Percentiles rank a stretch among this genome's conserved stretches.
Evolutionary conservation across 192 early-diverging fungal genomes (phyloP).

Genomic region (Coemansia sp.): DNA sequence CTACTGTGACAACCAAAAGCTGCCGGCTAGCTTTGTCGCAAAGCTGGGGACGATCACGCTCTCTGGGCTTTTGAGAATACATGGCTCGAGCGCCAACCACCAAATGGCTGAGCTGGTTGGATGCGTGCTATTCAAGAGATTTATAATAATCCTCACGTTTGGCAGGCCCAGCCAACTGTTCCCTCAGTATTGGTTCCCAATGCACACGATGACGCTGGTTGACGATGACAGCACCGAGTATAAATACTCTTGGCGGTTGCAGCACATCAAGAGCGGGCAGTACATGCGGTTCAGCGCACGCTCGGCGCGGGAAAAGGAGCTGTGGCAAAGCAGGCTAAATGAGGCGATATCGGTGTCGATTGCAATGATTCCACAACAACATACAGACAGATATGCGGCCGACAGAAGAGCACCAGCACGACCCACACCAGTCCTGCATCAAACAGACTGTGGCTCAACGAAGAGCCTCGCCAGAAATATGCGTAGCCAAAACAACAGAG

Average conservation of each 20-base stretch:
- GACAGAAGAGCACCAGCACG: not conserved
- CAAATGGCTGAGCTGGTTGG: slow-evolving; percentile 33
- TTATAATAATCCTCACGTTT: slow-evolving; percentile 60
- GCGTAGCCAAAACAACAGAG: not conserved
- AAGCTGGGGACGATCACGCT: slow-evolving; percentile 42
- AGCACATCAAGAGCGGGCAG: slow-evolving; percentile 44
- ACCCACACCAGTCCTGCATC: not conserved
- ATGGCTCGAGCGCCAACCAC: not conserved
- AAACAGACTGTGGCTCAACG: not conserved
- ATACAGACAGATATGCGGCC: not conserved
- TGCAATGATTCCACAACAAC: not conserved
- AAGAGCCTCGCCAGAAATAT: not conserved
- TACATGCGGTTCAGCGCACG: slow-evolving; percentile 60
- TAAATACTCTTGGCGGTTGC: slow-evolving; percentile 31
- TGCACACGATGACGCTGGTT: slow-evolving; percentile 59
- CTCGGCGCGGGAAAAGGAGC: slow-evolving; percentile 55
- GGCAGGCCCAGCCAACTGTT: slow-evolving; percentile 55
- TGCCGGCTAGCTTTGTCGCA: slow-evolving; percentile 35
- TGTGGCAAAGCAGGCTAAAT: slow-evolving; percentile 56
- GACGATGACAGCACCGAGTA: slow-evolving; percentile 45
- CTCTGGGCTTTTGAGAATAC: slow-evolving; percentile 40
- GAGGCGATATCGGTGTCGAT: slow-evolving; percentile 45
- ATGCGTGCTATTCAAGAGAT: slow-evolving; percentile 63
- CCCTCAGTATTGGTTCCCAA: slow-evolving; percentile 68
- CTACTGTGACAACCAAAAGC: slow-evolving; percentile 41